These are phyloP conservation scores for Heliamphora exappendiculata DNA, from an alignment of 148 eudicot species.

Conservation along the genomic window DNA sequence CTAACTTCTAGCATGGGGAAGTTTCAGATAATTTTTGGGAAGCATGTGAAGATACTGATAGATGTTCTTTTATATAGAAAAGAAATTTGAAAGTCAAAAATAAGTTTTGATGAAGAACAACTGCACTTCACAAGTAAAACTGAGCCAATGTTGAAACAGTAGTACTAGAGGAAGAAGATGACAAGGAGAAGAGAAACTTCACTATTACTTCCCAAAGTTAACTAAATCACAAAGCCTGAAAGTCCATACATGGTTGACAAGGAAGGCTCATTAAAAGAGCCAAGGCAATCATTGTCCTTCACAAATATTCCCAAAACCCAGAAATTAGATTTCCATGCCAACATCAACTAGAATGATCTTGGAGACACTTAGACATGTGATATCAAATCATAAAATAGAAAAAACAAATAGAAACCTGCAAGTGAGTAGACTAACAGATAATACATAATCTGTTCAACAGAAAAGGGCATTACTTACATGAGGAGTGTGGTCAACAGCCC, in stretches of 20 bases:
- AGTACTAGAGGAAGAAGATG: background rate
- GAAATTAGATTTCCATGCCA: too few species aligned
- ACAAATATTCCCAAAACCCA: background rate
- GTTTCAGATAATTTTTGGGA: background rate
- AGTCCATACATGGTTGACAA: background rate
- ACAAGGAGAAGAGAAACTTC: background rate
- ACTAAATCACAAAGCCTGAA: background rate
- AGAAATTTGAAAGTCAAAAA: background rate
- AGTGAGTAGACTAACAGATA: background rate
- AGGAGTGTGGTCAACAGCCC: constrained; percentile 69
- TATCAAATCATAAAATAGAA: background rate
- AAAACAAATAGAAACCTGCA: too few species aligned
- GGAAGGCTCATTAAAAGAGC: background rate
- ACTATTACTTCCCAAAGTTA: background rate
- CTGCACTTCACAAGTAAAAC: background rate
- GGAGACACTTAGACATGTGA: too few species aligned
- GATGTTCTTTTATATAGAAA: background rate
- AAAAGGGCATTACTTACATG: constrained; percentile 38
- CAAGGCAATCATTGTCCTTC: background rate
- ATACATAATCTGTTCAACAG: background rate
- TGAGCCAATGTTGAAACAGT: background rate
- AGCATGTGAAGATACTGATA: background rate
- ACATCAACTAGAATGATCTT: too few species aligned
- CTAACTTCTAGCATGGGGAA: too few species aligned
- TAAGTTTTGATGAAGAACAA: background rate